A percentile compares a stretch with the other conserved stretches of the same genome.
Conservation (phyloP, 163 green algal genomes). For the Smithsoniella earleae region DNA sequence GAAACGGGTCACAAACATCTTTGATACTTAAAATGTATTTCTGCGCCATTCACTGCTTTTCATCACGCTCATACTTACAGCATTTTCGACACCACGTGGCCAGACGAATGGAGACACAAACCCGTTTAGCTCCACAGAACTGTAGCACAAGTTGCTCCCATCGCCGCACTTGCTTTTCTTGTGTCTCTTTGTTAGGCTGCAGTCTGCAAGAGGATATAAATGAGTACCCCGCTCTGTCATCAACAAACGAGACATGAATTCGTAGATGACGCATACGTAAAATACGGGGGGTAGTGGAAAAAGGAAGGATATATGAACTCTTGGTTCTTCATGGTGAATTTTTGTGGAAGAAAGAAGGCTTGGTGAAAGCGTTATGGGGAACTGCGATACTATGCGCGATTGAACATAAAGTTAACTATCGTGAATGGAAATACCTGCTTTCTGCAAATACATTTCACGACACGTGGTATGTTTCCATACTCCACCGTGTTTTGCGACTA, state of each 20-base stretch:
- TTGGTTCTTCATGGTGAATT: background rate
- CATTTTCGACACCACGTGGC: background rate
- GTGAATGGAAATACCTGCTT: too few species aligned
- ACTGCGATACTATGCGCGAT: background rate
- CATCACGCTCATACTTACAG: too few species aligned
- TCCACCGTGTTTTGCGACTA: too few species aligned
- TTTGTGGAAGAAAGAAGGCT: too few species aligned
- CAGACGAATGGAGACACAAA: background rate
- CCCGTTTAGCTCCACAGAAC: background rate
- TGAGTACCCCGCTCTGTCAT: background rate
- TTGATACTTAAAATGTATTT: constrained; percentile 2
- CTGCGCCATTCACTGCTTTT: background rate
- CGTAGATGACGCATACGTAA: background rate
- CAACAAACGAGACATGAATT: background rate
- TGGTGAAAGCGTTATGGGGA: too few species aligned
- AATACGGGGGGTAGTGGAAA: constrained; percentile 18
- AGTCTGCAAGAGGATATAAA: background rate
- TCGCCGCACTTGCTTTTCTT: constrained; percentile 7
- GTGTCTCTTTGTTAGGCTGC: constrained; percentile 28
- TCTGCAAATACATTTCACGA: too few species aligned
- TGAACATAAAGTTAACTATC: background rate
- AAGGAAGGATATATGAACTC: background rate
- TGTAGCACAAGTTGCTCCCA: constrained; percentile 23
- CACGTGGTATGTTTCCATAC: too few species aligned
- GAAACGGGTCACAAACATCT: constrained; percentile 9